A percentile compares a stretch with the other conserved stretches of the same genome.
phyloP scores from a whole-genome alignment of 768 basidiomycete genomes.

The Naganishia onofrii region DNA sequence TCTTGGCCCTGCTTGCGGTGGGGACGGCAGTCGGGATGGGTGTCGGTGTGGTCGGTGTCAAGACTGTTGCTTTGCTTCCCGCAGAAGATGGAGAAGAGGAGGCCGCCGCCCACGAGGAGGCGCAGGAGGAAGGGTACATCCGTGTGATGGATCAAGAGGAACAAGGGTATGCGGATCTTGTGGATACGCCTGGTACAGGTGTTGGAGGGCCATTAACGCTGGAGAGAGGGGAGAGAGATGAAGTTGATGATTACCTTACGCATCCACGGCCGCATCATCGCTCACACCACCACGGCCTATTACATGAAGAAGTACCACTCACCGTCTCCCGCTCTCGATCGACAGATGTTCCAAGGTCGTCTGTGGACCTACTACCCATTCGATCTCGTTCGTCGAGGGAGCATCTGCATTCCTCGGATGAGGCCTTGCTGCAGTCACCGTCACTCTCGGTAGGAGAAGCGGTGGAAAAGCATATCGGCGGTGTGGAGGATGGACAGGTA shows the following conservation, averaged over 20 bases:
- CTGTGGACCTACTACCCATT: background rate
- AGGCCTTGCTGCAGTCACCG: background rate
- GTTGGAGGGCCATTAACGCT: background rate
- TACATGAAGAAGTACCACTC: background rate
- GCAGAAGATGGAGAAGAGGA: background rate
- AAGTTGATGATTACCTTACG: background rate
- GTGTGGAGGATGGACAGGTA: background rate
- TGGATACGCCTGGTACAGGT: constrained; percentile 27
- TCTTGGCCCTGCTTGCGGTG: constrained; percentile 70
- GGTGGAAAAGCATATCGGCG: background rate
- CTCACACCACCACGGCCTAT: background rate
- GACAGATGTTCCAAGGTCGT: background rate
- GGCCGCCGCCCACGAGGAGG: background rate
- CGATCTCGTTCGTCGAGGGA: background rate
- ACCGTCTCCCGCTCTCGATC: background rate
- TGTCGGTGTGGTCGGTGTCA: constrained; percentile 70
- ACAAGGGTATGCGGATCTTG: constrained; percentile 7
- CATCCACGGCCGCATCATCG: background rate
- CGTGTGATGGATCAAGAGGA: constrained; percentile 6
- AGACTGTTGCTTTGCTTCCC: constrained; percentile 44
- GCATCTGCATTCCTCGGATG: background rate
- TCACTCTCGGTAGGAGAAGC: background rate
- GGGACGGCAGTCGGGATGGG: constrained; percentile 79
- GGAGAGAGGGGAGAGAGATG: too few relatives aligned
- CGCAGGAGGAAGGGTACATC: background rate